Evolutionary conservation across 805 yeast species (phyloP).

Genomic region (Martiniozyma abietophila): DNA sequence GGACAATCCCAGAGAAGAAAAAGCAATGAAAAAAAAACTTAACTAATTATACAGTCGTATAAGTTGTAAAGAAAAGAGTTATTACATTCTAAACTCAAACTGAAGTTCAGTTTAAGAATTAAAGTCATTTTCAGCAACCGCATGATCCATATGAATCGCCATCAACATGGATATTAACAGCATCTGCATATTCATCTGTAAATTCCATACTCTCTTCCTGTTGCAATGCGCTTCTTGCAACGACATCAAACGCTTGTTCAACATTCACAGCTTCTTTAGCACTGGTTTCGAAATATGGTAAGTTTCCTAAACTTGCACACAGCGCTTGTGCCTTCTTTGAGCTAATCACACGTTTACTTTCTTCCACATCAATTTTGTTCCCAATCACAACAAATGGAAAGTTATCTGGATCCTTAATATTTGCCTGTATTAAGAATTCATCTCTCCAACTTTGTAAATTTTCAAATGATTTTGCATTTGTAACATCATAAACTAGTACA

Average conservation of each 20-base stretch:
- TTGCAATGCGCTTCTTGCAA: slow-evolving; percentile 90
- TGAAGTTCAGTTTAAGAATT: slow-evolving; percentile 10
- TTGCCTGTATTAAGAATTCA: slow-evolving; percentile 89
- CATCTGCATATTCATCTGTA: slow-evolving; percentile 91
- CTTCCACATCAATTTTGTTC: slow-evolving; percentile 92
- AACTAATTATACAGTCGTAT: too few relatives aligned
- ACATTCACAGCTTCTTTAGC: slow-evolving; percentile 96
- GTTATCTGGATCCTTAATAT: slow-evolving; percentile 85
- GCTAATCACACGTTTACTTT: slow-evolving; percentile 66
- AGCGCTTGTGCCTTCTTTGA: slow-evolving; percentile 41
- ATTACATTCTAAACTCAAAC: too few relatives aligned
- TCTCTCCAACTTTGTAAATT: slow-evolving; percentile 86
- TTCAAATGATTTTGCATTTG: slow-evolving; percentile 89
- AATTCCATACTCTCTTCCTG: slow-evolving; percentile 90
- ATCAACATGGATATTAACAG: slow-evolving; percentile 89
- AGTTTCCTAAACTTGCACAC: slow-evolving; percentile 43
- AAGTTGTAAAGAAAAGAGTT: too few relatives aligned
- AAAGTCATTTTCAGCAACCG: too few relatives aligned
- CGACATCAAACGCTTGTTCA: slow-evolving; percentile 91
- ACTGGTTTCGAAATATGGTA: slow-evolving; percentile 94
- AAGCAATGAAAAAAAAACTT: neutral
- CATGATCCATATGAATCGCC: slow-evolving; percentile 63
- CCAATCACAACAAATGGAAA: slow-evolving; percentile 96
- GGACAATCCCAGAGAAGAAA: too few relatives aligned
- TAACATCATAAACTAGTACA: slow-evolving; percentile 90